phyloP scores from a whole-genome alignment of 2,329 filamentous ascomycete genomes.

The Cylindrodendrum hubeiense region DNA sequence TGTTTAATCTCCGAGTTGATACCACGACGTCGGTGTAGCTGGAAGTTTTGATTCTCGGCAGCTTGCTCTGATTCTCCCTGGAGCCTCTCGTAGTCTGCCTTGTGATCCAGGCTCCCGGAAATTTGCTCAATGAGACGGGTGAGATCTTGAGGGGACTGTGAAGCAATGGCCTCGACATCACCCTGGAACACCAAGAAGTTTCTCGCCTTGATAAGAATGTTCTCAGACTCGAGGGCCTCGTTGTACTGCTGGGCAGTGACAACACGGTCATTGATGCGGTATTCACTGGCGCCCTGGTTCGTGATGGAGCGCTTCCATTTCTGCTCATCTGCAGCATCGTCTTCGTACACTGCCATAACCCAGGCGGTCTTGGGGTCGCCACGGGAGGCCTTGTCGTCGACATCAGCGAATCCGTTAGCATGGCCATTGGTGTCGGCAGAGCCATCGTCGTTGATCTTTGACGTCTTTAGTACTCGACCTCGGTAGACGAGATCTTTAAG shows the following conservation, averaged over 20 bases:
- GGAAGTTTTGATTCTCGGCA: slow-evolving; percentile 87
- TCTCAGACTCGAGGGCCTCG: slow-evolving; percentile 89
- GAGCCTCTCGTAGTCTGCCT: slow-evolving; percentile 91
- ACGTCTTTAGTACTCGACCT: slow-evolving; percentile 90
- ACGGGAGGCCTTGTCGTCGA: slow-evolving; percentile 74
- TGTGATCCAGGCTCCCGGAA: slow-evolving; percentile 94
- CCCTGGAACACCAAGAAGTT: slow-evolving; percentile 99
- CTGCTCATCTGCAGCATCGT: slow-evolving; percentile 95
- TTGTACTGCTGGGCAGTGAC: slow-evolving; percentile 96
- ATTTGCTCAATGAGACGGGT: slow-evolving; percentile 97
- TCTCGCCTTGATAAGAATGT: slow-evolving; percentile 96
- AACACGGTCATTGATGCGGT: slow-evolving; percentile 92
- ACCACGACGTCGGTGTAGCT: slow-evolving; percentile 87
- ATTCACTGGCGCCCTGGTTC: slow-evolving; percentile 88
- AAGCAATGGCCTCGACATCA: slow-evolving; percentile 96
- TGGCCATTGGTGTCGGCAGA: slow-evolving; percentile 76
- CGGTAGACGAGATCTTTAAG: slow-evolving; percentile 96
- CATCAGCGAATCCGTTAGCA: slow-evolving; percentile 70
- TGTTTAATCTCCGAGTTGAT: slow-evolving; percentile 99
- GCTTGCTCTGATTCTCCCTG: slow-evolving; percentile 89
- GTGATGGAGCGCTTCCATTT: slow-evolving; percentile 97
- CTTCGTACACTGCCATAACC: slow-evolving; percentile 99
- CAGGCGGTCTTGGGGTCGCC: slow-evolving; percentile 94
- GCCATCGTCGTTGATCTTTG: slow-evolving; percentile 92
- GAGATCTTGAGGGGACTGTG: slow-evolving; percentile 92